These are phyloP conservation scores for Chrysoporthe austroafricana DNA, from an alignment of 2,329 filamentous ascomycete genomes.

Conservation along the genomic window DNA sequence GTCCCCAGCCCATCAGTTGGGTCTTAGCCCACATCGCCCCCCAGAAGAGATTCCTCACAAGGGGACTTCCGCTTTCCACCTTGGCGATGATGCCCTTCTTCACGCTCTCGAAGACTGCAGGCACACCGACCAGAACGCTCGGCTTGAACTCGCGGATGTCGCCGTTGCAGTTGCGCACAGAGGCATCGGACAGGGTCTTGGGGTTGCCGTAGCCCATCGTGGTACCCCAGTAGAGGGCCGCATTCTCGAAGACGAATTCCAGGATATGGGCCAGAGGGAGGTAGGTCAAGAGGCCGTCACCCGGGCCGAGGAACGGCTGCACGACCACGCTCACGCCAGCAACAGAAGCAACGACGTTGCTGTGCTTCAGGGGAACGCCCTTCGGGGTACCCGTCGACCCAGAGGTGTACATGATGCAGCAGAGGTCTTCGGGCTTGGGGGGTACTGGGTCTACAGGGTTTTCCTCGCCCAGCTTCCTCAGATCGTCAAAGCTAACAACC, in stretches of 20 bases:
- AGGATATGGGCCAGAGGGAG: slow-evolving; percentile 87
- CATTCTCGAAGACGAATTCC: slow-evolving; percentile 89
- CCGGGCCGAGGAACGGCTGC: slow-evolving; percentile 75
- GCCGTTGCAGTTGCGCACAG: slow-evolving; percentile 83
- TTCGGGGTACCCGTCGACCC: slow-evolving; percentile 83
- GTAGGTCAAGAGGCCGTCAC: slow-evolving; percentile 80
- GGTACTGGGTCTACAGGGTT: slow-evolving; percentile 71
- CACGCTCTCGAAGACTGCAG: slow-evolving; percentile 87
- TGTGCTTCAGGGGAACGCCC: slow-evolving; percentile 77
- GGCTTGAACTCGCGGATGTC: slow-evolving; percentile 87
- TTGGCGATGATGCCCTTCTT: slow-evolving; percentile 87
- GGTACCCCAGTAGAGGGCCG: slow-evolving; percentile 80
- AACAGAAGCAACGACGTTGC: slow-evolving; percentile 74
- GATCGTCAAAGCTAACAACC: slow-evolving; percentile 55
- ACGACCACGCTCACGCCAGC: slow-evolving; percentile 79
- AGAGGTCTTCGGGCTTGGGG: slow-evolving; percentile 73
- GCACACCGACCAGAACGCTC: slow-evolving; percentile 82
- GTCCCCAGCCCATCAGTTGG: slow-evolving; percentile 53
- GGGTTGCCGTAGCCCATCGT: slow-evolving; percentile 90
- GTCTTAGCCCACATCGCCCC: slow-evolving; percentile 58
- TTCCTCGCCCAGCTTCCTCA: slow-evolving; percentile 58
- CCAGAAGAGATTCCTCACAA: slow-evolving; percentile 78
- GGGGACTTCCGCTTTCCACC: slow-evolving; percentile 68
- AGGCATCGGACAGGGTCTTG: slow-evolving; percentile 80
- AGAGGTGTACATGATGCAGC: slow-evolving; percentile 75